Evolutionary conservation across 1,284 basidiomycete species (phyloP).

Genomic region (Apiotrichum brassicae): DNA sequence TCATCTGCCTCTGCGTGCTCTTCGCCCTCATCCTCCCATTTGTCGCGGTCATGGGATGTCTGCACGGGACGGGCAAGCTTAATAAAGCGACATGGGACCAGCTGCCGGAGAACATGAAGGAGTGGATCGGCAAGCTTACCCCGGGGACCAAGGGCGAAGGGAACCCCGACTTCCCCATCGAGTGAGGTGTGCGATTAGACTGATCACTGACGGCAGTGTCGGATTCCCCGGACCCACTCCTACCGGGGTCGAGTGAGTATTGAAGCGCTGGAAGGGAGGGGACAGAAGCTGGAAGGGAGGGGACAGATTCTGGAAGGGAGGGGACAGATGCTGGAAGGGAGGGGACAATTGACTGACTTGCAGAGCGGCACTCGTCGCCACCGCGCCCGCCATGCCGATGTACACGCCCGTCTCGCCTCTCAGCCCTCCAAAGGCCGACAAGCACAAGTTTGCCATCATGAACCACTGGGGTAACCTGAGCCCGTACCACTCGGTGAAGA

Average conservation of each 20-base stretch:
- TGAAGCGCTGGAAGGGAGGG: too few species aligned
- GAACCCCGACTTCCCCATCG: slow-evolving; percentile 36
- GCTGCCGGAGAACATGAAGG: slow-evolving; percentile 30
- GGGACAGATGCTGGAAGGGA: too few species aligned
- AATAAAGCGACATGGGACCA: slow-evolving; percentile 24
- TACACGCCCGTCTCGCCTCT: slow-evolving; percentile 65
- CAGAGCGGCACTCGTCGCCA: slow-evolving; percentile 62
- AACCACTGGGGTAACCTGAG: slow-evolving; percentile 49
- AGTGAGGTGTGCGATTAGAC: slow-evolving; percentile 26
- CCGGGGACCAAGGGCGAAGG: slow-evolving; percentile 12
- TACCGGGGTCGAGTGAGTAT: slow-evolving; percentile 63
- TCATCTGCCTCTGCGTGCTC: slow-evolving; percentile 26
- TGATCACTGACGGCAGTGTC: slow-evolving; percentile 48
- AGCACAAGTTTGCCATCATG: slow-evolving; percentile 41
- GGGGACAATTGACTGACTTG: too few species aligned
- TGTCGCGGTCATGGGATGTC: slow-evolving; percentile 21
- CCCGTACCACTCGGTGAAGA: slow-evolving; percentile 47
- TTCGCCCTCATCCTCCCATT: slow-evolving; percentile 25
- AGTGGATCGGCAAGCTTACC: slow-evolving; percentile 29
- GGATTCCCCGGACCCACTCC: slow-evolving; percentile 76
- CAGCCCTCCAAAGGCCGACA: slow-evolving; percentile 44
- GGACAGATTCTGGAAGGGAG: too few species aligned
- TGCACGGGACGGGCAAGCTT: slow-evolving; percentile 19
- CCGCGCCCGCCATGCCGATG: slow-evolving; percentile 67
- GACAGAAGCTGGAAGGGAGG: too few species aligned